Percentiles rank a stretch among this genome's conserved stretches.
Evolutionary conservation across 345 rosid genomes (phyloP).

Genomic region (Pseudoturritis turrita): DNA sequence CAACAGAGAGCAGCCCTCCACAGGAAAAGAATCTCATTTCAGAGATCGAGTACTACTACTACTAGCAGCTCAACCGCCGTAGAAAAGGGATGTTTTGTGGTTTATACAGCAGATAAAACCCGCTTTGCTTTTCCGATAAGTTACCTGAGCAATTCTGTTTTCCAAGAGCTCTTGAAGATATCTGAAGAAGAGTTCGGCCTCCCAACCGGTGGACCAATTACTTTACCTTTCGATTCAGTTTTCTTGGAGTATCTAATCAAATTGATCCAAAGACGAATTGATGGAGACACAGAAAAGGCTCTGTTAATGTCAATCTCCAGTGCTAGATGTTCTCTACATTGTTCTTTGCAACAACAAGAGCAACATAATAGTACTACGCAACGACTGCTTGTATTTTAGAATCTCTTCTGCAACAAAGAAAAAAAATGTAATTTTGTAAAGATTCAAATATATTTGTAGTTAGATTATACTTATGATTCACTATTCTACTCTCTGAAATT

Average conservation of each 20-base stretch:
- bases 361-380: neutral
- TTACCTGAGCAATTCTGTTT: slow-evolving; percentile 21
- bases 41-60: neutral
- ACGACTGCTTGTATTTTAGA: neutral
- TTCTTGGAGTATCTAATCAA: slow-evolving; percentile 30
- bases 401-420: too few relatives aligned
- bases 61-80: neutral
- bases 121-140: slow-evolving; percentile 9
- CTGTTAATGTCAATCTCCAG: slow-evolving; percentile 8
- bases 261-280: neutral
- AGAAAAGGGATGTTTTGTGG: slow-evolving; percentile 32
- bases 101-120: slow-evolving; percentile 23
- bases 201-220: slow-evolving; percentile 24
- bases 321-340: slow-evolving; percentile 3
- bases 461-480: too few relatives aligned
- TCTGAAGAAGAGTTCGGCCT: slow-evolving; percentile 40
- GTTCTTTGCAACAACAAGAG: neutral
- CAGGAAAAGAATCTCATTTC: slow-evolving; percentile 24
- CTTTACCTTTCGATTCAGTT: slow-evolving; percentile 22
- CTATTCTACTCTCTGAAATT: too few relatives aligned
- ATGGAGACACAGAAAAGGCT: slow-evolving; percentile 17
- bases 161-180: slow-evolving; percentile 35
- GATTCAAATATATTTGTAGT: too few relatives aligned
- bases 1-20: neutral
- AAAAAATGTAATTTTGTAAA: too few relatives aligned